Percentiles rank a stretch among this genome's conserved stretches.
These are phyloP conservation scores for Didymella segeticola DNA, from an alignment of 2,329 filamentous ascomycete genomes.

Conservation along the genomic window DNA sequence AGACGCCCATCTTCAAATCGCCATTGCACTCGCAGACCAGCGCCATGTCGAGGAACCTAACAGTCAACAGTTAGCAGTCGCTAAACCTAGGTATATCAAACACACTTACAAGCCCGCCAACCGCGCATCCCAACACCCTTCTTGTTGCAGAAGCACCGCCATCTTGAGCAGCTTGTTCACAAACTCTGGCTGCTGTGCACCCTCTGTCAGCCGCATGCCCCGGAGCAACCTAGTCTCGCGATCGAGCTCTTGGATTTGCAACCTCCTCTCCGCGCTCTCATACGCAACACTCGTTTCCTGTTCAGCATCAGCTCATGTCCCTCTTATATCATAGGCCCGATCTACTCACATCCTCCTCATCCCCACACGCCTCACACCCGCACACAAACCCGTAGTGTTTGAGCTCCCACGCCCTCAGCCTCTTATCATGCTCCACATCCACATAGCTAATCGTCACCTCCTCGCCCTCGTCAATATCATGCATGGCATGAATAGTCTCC, in stretches of 20 bases:
- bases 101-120: conserved; percentile 37
- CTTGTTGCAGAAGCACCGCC: conserved; percentile 35
- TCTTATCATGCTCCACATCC: conserved; percentile 42
- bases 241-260: conserved; percentile 44
- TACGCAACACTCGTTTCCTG: conserved; percentile 30
- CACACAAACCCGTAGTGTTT: conserved; percentile 48
- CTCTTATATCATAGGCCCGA: neutral
- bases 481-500: conserved; percentile 46
- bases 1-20: conserved; percentile 30
- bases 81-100: too few relatives aligned
- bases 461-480: conserved; percentile 43
- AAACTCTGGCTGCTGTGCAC: conserved; percentile 22
- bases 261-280: conserved; percentile 40
- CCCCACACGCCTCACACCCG: conserved; percentile 47
- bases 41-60: conserved; percentile 44
- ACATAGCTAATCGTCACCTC: conserved; percentile 50
- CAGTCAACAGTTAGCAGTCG: too few relatives aligned
- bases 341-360: conserved; percentile 33
- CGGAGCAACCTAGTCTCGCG: conserved; percentile 32
- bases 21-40: conserved; percentile 36
- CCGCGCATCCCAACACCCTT: conserved; percentile 32
- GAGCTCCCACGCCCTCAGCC: conserved; percentile 39
- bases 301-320: neutral
- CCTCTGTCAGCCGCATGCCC: conserved; percentile 20
- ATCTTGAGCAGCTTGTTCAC: conserved; percentile 35